Base-by-base conservation (phyloP, 1,284 basidiomycete genomes). In the Microbotryum lychnidis-dioicae region DNA sequence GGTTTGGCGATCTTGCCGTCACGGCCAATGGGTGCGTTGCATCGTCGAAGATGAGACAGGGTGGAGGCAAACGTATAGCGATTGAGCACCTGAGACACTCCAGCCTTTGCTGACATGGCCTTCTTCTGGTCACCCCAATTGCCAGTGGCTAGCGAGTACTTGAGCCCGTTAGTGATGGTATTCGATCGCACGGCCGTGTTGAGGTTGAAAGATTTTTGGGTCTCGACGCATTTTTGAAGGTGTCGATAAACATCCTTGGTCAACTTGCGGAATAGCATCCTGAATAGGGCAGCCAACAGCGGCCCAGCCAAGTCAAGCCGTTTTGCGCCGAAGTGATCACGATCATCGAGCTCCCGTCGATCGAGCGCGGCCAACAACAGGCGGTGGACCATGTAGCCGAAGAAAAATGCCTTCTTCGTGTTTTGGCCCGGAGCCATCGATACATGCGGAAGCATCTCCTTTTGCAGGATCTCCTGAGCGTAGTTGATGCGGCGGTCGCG, bases 61-160 rank as follows among this genome's bases (percentile, higher is more conserved):
- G 96, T 98, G 5, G 96, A 98, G 0, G 96, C 93, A 73, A 97
- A 98, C 1, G 96, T 98, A 77, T 98, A 99, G 64, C 94, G 82
- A 78, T 98, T 99, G 62, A 99, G 81, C 68, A 99, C 96, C 77
- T 99, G 96, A 10, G 96, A 98, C 23, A 99, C 96, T 76, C 96
- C 96, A 49, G 92, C 96, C 76, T 96, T 94, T 23, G 92, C 88
- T 61, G 91, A 87, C 90, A 96, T 96, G 0, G 90, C 87, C 78
- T 97, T 97, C 81, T 93, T 93, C 78, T 97, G 93, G 77, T 97
- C 93, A 52, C 94, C 94, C 96, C 96, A 99, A 75, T 99, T 99
- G 67, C 96, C 96, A 0, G 96, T 99, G 25, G 94, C 93, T 44
- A 99, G 82, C 29, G 96, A 97, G 76, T 98, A 98, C 75, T 94